Percentiles rank a stretch among this genome's conserved stretches.
These are phyloP conservation scores for Phytophthora fragariaefolia DNA, from an alignment of 352 stramenopile genomes.

Conservation along the genomic window DNA sequence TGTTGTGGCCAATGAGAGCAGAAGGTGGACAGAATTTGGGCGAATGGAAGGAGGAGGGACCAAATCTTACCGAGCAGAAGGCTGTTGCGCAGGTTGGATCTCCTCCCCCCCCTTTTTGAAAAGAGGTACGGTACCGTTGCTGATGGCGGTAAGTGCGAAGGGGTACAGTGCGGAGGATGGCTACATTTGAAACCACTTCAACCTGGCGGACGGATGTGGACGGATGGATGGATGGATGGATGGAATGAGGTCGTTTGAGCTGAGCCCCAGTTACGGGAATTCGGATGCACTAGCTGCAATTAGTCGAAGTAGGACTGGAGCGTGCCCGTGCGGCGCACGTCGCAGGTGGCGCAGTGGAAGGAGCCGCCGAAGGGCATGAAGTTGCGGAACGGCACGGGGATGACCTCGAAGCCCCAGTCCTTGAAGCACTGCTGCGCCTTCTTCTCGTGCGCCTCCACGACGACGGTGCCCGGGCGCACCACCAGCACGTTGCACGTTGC, in stretches of 20 bases:
- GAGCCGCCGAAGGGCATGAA: slow-evolving; percentile 92
- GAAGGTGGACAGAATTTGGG: background rate
- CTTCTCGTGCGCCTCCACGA: slow-evolving; percentile 89
- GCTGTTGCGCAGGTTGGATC: slow-evolving; percentile 17
- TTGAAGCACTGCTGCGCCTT: slow-evolving; percentile 83
- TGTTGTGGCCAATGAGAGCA: slow-evolving; percentile 11
- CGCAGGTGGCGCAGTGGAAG: slow-evolving; percentile 91
- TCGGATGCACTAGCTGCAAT: background rate
- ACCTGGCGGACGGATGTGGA: background rate
- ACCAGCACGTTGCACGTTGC: slow-evolving; percentile 92
- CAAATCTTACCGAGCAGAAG: slow-evolving; percentile 7
- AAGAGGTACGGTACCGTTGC: slow-evolving; percentile 10
- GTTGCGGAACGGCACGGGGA: slow-evolving; percentile 90
- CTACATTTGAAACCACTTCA: slow-evolving; percentile 3
- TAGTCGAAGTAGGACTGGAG: slow-evolving; percentile 90
- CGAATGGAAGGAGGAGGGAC: slow-evolving; percentile 7
- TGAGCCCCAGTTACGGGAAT: no score
- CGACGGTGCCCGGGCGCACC: slow-evolving; percentile 77
- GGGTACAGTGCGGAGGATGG: slow-evolving; percentile 4
- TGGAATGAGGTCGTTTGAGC: background rate
- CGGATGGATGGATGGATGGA: background rate
- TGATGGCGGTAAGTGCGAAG: slow-evolving; percentile 14
- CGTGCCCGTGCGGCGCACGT: slow-evolving; percentile 81
- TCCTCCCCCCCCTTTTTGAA: slow-evolving; percentile 12
- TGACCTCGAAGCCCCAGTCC: slow-evolving; percentile 90